phyloP scores from a whole-genome alignment of 768 basidiomycete genomes.

The Boletus coccyginus region DNA sequence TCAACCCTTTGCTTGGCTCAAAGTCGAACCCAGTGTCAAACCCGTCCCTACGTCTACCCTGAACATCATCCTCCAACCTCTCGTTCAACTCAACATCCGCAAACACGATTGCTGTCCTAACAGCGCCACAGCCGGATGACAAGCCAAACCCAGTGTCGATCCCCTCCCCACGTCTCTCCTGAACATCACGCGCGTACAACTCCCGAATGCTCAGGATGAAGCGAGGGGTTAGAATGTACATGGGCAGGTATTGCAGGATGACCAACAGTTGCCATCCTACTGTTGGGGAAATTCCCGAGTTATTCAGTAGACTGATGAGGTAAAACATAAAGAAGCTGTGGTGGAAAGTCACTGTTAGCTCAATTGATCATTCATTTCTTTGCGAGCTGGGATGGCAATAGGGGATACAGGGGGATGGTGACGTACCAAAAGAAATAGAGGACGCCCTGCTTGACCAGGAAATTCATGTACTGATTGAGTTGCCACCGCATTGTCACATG shows the following conservation, averaged over 20 bases:
- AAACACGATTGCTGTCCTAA: neutral
- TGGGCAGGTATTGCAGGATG: neutral
- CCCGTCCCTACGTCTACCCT: no score
- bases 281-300: no score
- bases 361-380: no score
- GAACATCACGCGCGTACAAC: neutral
- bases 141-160: constrained; percentile 3
- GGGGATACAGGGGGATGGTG: neutral
- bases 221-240: neutral
- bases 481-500: neutral
- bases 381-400: neutral
- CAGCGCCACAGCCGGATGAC: neutral
- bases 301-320: neutral
- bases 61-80: neutral
- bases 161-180: neutral
- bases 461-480: neutral
- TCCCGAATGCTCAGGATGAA: neutral
- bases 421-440: neutral
- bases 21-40: no score
- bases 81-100: neutral
- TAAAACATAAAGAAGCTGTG: neutral
- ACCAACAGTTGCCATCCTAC: neutral
- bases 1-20: no score
- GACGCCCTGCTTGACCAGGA: neutral
- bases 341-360: neutral